Percentiles rank a stretch among this genome's conserved stretches.
Conservation (phyloP, 495 filamentous ascomycete species). For the Friedmanniomyces simplex region DNA sequence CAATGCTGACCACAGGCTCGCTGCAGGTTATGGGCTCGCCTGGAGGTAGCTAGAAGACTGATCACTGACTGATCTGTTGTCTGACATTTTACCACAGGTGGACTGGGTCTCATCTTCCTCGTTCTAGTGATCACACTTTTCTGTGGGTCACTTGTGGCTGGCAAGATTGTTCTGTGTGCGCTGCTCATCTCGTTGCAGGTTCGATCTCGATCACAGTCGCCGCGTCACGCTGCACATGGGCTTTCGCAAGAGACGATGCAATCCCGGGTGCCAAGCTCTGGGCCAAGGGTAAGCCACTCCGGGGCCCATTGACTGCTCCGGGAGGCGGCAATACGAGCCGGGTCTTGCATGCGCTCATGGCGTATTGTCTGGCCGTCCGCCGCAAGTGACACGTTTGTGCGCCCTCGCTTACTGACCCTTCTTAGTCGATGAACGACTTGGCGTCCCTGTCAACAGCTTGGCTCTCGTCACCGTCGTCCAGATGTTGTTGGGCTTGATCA, state of each 20-base stretch:
- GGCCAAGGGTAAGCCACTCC: constrained; percentile 5
- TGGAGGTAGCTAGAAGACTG: constrained; percentile 17
- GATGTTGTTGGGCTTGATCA: constrained; percentile 11
- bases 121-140: constrained; percentile 40
- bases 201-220: constrained; percentile 51
- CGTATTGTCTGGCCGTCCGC: too few species aligned
- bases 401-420: neutral
- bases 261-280: constrained; percentile 13
- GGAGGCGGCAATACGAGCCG: too few species aligned
- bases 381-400: neutral
- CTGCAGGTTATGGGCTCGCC: constrained; percentile 11
- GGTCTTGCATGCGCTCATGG: too few species aligned
- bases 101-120: constrained; percentile 39
- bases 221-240: constrained; percentile 41
- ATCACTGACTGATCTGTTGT: neutral
- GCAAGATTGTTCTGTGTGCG: neutral
- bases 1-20: neutral
- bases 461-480: constrained; percentile 6
- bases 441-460: constrained; percentile 1
- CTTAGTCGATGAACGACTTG: constrained; percentile 2
- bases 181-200: neutral
- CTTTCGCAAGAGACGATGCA: constrained; percentile 38
- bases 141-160: constrained; percentile 30
- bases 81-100: constrained; percentile 18
- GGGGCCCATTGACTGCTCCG: too few species aligned